Evolutionary conservation across 2,329 filamentous ascomycete species (phyloP).

Genomic region (Fusarium continuum): DNA sequence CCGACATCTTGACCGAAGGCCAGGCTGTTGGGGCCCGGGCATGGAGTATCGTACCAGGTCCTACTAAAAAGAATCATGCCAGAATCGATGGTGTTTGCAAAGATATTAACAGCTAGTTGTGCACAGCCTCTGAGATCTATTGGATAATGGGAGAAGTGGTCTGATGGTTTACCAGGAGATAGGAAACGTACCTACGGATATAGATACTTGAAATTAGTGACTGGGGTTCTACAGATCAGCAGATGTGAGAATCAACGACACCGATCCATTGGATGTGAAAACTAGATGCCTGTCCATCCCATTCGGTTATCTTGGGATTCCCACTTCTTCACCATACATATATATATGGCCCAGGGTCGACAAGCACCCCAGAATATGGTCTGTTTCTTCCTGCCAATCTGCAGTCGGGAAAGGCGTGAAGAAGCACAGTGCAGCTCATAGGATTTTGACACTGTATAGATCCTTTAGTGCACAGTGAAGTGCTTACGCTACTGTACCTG

Average conservation of each 20-base stretch:
- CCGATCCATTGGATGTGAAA: neutral
- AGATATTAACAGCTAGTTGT: neutral
- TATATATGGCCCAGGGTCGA: neutral
- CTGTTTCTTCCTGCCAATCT: neutral
- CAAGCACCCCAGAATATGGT: conserved; percentile 5
- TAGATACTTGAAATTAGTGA: neutral
- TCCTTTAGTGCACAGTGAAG: neutral
- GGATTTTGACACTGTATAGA: conserved; percentile 5
- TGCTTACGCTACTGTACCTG: conserved; percentile 9
- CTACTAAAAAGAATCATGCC: neutral
- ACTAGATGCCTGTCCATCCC: conserved; percentile 6
- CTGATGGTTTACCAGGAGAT: neutral
- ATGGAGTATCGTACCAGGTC: conserved; percentile 13
- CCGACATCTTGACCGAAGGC: conserved; percentile 3
- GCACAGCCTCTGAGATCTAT: neutral
- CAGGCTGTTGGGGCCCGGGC: neutral
- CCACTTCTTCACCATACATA: too few relatives aligned
- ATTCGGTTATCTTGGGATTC: conserved; percentile 11
- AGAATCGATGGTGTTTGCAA: neutral
- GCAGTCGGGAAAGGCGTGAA: neutral
- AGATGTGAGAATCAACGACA: neutral
- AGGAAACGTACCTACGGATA: neutral
- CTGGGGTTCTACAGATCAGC: conserved; percentile 7
- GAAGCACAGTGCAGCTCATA: neutral
- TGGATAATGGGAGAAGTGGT: neutral